phyloP scores from a whole-genome alignment of 1,284 basidiomycete genomes.

The Puccinia triticina region DNA sequence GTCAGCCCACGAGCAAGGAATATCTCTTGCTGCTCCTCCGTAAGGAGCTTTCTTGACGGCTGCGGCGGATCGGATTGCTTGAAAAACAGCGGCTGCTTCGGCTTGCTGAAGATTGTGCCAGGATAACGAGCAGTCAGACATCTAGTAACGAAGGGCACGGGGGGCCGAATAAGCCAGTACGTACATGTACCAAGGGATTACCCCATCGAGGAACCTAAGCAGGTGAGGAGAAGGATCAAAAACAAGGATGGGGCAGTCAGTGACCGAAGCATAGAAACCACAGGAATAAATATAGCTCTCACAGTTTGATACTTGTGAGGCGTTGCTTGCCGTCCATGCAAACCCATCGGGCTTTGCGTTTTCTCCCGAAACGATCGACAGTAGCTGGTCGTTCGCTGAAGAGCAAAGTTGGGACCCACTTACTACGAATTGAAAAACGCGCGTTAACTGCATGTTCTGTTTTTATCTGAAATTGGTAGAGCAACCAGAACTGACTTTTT shows the following conservation, averaged over 20 bases:
- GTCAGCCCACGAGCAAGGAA: slow-evolving; percentile 45
- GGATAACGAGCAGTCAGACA: background rate
- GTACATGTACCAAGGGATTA: slow-evolving; percentile 50
- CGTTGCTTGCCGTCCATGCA: slow-evolving; percentile 52
- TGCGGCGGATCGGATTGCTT: slow-evolving; percentile 44
- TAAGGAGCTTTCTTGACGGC: slow-evolving; percentile 27
- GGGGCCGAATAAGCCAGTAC: background rate
- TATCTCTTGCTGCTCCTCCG: slow-evolving; percentile 39
- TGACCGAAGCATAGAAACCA: background rate
- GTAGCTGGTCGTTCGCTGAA: slow-evolving; percentile 35
- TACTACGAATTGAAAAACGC: slow-evolving; percentile 3
- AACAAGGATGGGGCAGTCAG: background rate
- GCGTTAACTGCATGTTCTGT: background rate
- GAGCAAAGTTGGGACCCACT: slow-evolving; percentile 51
- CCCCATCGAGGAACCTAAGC: slow-evolving; percentile 40
- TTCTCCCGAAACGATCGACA: background rate
- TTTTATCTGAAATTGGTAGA: background rate
- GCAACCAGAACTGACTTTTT: slow-evolving; percentile 50
- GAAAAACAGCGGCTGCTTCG: slow-evolving; percentile 39
- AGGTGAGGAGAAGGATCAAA: too few relatives aligned
- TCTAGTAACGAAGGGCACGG: too few relatives aligned
- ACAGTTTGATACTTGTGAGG: slow-evolving; percentile 49
- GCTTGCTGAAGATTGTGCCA: slow-evolving; percentile 19
- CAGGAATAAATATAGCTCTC: background rate
- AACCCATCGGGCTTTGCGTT: slow-evolving; percentile 39